Evolutionary conservation across 1,284 basidiomycete genomes (phyloP).

Genomic region (Wallemia mellicola): DNA sequence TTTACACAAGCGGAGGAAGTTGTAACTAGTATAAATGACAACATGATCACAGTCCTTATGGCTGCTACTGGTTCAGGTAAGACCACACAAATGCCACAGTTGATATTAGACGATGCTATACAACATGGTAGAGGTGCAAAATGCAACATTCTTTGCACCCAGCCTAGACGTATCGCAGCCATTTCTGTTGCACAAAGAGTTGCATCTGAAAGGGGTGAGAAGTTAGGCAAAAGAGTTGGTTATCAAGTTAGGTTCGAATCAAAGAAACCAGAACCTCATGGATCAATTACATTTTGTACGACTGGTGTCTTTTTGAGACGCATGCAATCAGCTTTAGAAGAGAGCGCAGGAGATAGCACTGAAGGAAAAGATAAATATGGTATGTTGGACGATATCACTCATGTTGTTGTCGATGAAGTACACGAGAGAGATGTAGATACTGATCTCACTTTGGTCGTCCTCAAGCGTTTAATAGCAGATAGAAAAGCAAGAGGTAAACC

Average conservation of each 20-base stretch:
- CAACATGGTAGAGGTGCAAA: constrained; percentile 41
- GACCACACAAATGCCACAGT: constrained; percentile 80
- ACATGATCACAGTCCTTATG: constrained; percentile 78
- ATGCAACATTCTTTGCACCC: constrained; percentile 82
- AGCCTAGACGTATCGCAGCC: constrained; percentile 71
- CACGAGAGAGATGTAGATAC: constrained; percentile 90
- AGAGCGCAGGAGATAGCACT: constrained; percentile 14
- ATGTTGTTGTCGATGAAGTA: constrained; percentile 82
- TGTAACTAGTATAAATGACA: constrained; percentile 35
- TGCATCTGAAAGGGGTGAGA: constrained; percentile 59
- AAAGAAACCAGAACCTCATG: constrained; percentile 48
- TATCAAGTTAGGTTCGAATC: constrained; percentile 82
- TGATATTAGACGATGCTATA: constrained; percentile 65
- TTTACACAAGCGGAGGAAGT: constrained; percentile 33
- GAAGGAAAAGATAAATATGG: constrained; percentile 7
- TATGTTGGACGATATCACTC: constrained; percentile 51
- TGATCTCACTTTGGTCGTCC: constrained; percentile 63
- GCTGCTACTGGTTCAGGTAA: constrained; percentile 87
- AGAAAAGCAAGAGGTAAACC: constrained; percentile 40
- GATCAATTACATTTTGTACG: constrained; percentile 69
- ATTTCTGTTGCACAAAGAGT: constrained; percentile 79
- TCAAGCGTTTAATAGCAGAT: constrained; percentile 55
- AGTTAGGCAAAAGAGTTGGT: constrained; percentile 39
- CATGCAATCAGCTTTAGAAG: constrained; percentile 42
- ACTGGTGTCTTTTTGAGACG: constrained; percentile 70